A percentile compares a stretch with the other conserved stretches of the same genome.
phyloP scores from a whole-genome alignment of 2,329 filamentous ascomycete genomes.

The Microdochium trichocladiopsis region DNA sequence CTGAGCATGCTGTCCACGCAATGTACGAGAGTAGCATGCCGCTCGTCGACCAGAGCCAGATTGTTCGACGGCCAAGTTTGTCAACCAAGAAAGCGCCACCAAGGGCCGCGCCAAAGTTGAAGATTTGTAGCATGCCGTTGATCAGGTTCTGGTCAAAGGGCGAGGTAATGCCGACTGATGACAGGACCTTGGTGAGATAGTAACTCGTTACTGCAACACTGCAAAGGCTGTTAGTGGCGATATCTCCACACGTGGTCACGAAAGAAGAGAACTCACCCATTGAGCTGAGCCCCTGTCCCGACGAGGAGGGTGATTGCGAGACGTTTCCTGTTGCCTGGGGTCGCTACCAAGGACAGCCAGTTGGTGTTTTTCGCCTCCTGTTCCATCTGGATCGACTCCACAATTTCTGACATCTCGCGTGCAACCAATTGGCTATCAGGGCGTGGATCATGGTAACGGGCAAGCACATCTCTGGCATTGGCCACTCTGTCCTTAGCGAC shows the following conservation, averaged over 20 bases:
- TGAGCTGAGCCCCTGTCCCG: constrained; percentile 10
- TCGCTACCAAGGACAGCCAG: background rate
- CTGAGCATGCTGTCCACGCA: constrained; percentile 30
- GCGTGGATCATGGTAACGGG: constrained; percentile 53
- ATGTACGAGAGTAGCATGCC: constrained; percentile 29
- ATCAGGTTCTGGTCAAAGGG: constrained; percentile 26
- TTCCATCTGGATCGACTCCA: constrained; percentile 12
- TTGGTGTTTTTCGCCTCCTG: constrained; percentile 5
- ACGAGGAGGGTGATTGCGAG: constrained; percentile 7
- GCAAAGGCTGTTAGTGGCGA: constrained; percentile 10
- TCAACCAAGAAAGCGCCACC: constrained; percentile 30
- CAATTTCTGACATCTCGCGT: constrained; percentile 33
- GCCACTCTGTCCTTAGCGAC: constrained; percentile 42
- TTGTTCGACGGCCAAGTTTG: constrained; percentile 30
- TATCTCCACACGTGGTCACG: too few species aligned
- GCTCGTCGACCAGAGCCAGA: constrained; percentile 27
- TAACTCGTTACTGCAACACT: constrained; percentile 25
- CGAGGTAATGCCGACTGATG: constrained; percentile 25
- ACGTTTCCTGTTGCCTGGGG: constrained; percentile 13
- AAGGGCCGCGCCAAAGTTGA: constrained; percentile 27
- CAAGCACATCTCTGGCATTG: constrained; percentile 47
- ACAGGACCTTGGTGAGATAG: constrained; percentile 24
- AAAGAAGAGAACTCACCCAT: too few species aligned
- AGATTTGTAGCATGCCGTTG: constrained; percentile 23
- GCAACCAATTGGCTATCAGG: constrained; percentile 35